A percentile compares a stretch with the other conserved stretches of the same genome.
Conservation (phyloP, 345 rosid genomes). For the Sisymbrium irio region DNA sequence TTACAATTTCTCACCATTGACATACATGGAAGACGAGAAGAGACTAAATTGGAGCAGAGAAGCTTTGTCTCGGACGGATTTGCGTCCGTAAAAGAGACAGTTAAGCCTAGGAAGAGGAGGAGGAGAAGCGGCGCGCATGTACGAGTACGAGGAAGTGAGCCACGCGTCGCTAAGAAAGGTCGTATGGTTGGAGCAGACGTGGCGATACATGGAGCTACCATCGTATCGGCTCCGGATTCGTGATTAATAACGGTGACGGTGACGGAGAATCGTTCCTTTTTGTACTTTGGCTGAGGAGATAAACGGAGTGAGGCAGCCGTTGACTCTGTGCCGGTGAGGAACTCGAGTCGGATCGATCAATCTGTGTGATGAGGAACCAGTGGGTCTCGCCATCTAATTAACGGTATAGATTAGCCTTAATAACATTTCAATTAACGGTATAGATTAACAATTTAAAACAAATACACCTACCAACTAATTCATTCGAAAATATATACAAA, state of each 20-base stretch:
- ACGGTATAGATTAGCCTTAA: too few species aligned
- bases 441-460: too few species aligned
- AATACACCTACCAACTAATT: too few species aligned
- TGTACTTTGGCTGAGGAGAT: neutral
- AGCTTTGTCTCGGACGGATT: neutral
- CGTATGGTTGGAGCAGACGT: slow-evolving; percentile 17
- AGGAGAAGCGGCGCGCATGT: neutral
- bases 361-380: too few species aligned
- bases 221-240: slow-evolving; percentile 1
- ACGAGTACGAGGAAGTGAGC: slow-evolving; percentile 14
- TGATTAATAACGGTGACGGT: slow-evolving; percentile 3
- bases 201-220: neutral
- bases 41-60: neutral
- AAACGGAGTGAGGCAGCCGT: neutral
- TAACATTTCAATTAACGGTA: too few species aligned
- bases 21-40: neutral
- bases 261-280: neutral
- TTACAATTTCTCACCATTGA: slow-evolving; percentile 27
- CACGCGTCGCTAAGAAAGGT: slow-evolving; percentile 17
- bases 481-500: too few species aligned
- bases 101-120: slow-evolving; percentile 14
- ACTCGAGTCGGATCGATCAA: neutral
- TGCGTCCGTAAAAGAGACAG: neutral
- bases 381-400: too few species aligned
- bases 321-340: slow-evolving; percentile 11